Conservation (phyloP, 1,284 basidiomycete genomes). For the Ganoderma multipileum region DNA sequence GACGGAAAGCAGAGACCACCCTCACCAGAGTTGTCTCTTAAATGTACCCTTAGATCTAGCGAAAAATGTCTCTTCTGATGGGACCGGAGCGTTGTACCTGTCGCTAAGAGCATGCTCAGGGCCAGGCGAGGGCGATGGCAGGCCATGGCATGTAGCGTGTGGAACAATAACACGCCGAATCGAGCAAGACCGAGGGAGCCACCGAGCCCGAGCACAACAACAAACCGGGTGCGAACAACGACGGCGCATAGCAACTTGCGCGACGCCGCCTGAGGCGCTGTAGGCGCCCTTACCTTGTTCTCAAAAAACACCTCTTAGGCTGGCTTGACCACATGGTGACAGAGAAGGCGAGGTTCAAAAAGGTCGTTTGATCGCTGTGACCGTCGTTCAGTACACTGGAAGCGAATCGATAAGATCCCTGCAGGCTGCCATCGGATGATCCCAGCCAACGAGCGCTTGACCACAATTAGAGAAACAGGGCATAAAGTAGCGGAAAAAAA, state of each 20-base stretch:
- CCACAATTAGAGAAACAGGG: neutral
- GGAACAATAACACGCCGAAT: slow-evolving; percentile 7
- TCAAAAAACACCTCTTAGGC: neutral
- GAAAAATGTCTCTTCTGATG: neutral
- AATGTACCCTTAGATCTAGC: neutral
- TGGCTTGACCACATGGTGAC: neutral
- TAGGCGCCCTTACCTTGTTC: slow-evolving; percentile 1
- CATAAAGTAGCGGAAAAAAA: neutral
- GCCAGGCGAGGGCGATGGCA: neutral
- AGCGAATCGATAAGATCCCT: neutral
- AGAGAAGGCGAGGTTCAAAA: neutral
- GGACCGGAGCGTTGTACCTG: slow-evolving; percentile 13
- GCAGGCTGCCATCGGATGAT: neutral
- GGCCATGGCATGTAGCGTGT: slow-evolving; percentile 10
- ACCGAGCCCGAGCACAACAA: slow-evolving; percentile 13
- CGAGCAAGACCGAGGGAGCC: neutral
- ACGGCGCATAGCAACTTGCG: slow-evolving; percentile 1
- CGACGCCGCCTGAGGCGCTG: neutral
- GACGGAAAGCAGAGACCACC: neutral
- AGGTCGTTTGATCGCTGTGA: neutral
- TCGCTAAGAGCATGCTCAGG: slow-evolving; percentile 11
- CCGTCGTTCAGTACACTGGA: neutral
- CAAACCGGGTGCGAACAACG: slow-evolving; percentile 1
- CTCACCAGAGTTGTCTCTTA: slow-evolving; percentile 5
- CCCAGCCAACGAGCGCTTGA: neutral